Percentiles rank a stretch among this genome's conserved stretches.
phyloP scores from a whole-genome alignment of 345 rosid species.

The Stellera chamaejasme region DNA sequence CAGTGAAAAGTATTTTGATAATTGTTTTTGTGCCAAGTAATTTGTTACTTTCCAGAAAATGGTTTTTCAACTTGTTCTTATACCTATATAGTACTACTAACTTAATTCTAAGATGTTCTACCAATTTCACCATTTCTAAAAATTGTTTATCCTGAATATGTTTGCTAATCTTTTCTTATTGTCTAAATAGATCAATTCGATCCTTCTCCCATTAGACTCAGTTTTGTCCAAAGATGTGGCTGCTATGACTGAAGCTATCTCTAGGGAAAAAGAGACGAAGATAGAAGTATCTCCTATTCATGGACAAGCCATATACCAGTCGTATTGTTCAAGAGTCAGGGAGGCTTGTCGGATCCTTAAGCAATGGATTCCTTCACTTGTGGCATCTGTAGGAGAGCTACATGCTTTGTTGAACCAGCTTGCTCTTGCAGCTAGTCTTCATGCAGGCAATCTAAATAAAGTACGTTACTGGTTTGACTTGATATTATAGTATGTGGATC shows the following conservation, averaged over 20 bases:
- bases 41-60: no score
- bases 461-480: slow-evolving; percentile 28
- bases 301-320: slow-evolving; percentile 88
- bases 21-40: no score
- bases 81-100: background rate
- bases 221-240: slow-evolving; percentile 74
- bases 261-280: slow-evolving; percentile 65
- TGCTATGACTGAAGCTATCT: slow-evolving; percentile 77
- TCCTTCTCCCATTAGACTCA: slow-evolving; percentile 75
- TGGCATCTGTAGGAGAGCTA: slow-evolving; percentile 51
- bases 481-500: slow-evolving; percentile 5
- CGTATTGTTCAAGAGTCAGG: slow-evolving; percentile 62
- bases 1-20: no score
- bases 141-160: slow-evolving; percentile 6
- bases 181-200: slow-evolving; percentile 54
- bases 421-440: slow-evolving; percentile 79
- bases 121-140: slow-evolving; percentile 4
- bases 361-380: slow-evolving; percentile 50
- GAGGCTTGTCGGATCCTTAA: slow-evolving; percentile 62
- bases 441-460: slow-evolving; percentile 81
- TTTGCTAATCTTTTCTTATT: slow-evolving; percentile 9
- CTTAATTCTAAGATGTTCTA: background rate
- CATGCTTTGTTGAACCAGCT: slow-evolving; percentile 58
- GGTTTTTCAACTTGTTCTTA: no score
- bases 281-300: slow-evolving; percentile 76